Evolutionary conservation across 2,329 filamentous ascomycete species (phyloP).

Genomic region (Talaromyces albobiverticillius): DNA sequence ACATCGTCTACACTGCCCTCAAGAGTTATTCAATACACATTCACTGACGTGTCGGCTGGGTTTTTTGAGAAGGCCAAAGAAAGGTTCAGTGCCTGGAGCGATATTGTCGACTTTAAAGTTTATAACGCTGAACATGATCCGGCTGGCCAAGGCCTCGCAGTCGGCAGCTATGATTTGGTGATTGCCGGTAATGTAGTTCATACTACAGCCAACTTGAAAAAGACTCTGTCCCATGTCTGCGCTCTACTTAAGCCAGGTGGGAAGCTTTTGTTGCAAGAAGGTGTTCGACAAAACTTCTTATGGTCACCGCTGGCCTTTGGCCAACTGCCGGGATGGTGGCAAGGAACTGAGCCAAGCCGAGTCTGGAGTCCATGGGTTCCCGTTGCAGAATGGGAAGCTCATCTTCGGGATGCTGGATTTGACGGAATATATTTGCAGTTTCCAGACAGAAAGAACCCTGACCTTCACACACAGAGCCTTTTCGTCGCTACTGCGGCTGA

Average conservation of each 20-base stretch:
- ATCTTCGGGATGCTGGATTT: constrained; percentile 23
- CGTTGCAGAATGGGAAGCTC: constrained; percentile 22
- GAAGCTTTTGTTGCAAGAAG: constrained; percentile 45
- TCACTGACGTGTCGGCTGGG: constrained; percentile 29
- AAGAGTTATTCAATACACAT: constrained; percentile 22
- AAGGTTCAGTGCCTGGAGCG: constrained; percentile 22
- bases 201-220: constrained; percentile 24
- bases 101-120: constrained; percentile 25
- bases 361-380: constrained; percentile 12
- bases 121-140: constrained; percentile 31
- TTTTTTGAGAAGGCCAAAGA: constrained; percentile 31
- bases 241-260: constrained; percentile 41
- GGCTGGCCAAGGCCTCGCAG: constrained; percentile 27
- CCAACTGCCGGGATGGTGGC: constrained; percentile 40
- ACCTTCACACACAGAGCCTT: constrained; percentile 19
- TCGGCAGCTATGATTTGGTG: constrained; percentile 30
- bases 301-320: constrained; percentile 28
- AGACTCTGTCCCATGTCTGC: constrained; percentile 25
- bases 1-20: constrained; percentile 2
- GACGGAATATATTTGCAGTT: constrained; percentile 23
- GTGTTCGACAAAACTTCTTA: constrained; percentile 23
- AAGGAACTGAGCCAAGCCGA: constrained; percentile 22
- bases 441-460: constrained; percentile 13
- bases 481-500: constrained; percentile 18
- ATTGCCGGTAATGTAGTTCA: constrained; percentile 36